phyloP scores from a whole-genome alignment of 2,329 filamentous ascomycete genomes.

The Aspergillus fumigatus region DNA sequence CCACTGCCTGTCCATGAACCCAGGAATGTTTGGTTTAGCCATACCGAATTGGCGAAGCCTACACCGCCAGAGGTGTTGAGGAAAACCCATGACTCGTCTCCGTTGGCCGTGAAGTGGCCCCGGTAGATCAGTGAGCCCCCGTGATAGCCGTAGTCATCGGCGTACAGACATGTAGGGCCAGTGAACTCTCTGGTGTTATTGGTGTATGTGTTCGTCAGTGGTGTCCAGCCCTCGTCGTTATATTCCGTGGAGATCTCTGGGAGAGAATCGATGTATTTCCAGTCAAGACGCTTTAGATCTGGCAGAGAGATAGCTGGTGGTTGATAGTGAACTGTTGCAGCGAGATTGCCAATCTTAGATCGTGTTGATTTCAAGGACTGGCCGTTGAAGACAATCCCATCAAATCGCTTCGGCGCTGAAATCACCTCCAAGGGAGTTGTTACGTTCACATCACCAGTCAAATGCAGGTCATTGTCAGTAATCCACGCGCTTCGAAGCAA shows the following conservation, averaged over 20 bases:
- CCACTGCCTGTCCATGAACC: conserved; percentile 62
- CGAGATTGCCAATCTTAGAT: conserved; percentile 44
- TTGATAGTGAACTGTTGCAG: conserved; percentile 48
- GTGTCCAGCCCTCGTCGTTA: conserved; percentile 63
- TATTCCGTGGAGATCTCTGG: conserved; percentile 63
- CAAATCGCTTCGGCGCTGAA: conserved; percentile 48
- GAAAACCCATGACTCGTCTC: conserved; percentile 54
- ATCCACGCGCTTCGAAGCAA: conserved; percentile 48
- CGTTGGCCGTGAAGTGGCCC: conserved; percentile 62
- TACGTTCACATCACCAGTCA: conserved; percentile 68
- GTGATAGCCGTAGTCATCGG: conserved; percentile 71
- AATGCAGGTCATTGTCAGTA: conserved; percentile 50
- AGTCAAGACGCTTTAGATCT: conserved; percentile 54
- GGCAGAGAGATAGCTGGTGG: conserved; percentile 53
- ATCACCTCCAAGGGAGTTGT: conserved; percentile 66
- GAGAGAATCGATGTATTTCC: conserved; percentile 67
- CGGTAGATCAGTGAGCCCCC: conserved; percentile 65
- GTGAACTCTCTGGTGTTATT: conserved; percentile 55
- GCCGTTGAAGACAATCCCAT: conserved; percentile 60
- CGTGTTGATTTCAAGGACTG: conserved; percentile 37
- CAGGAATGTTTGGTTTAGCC: conserved; percentile 60
- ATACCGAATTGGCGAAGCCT: conserved; percentile 63
- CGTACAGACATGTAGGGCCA: conserved; percentile 64
- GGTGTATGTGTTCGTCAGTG: conserved; percentile 51
- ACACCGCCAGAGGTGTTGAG: conserved; percentile 62